Percentiles rank a stretch among this genome's conserved stretches.
These are phyloP conservation scores for Hypsizygus ulmarius DNA, from an alignment of 1,284 basidiomycete species.

Conservation along the genomic window DNA sequence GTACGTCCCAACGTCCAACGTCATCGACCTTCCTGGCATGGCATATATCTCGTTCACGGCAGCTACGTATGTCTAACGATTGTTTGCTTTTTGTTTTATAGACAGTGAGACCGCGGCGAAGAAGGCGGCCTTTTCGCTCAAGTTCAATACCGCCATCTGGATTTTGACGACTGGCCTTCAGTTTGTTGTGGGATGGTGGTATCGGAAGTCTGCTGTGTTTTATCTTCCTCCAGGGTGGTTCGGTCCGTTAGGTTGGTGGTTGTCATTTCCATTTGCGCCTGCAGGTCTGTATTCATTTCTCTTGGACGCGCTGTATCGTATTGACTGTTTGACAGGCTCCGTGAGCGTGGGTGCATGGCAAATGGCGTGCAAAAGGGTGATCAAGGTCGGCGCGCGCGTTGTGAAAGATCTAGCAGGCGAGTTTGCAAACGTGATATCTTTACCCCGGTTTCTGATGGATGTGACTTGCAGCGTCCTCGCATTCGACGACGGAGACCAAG, in stretches of 20 bases:
- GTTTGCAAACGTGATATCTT: background rate
- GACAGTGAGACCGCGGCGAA: constrained; percentile 66
- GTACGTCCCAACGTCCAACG: constrained; percentile 47
- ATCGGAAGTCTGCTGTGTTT: constrained; percentile 84
- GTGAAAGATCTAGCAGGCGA: constrained; percentile 52
- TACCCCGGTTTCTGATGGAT: background rate
- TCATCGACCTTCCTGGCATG: background rate
- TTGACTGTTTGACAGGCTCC: constrained; percentile 51
- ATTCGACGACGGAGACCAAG: constrained; percentile 8
- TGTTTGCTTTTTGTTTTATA: constrained; percentile 30
- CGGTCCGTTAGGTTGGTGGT: constrained; percentile 78
- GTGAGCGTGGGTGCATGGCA: constrained; percentile 91
- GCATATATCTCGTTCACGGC: background rate
- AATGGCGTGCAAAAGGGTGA: constrained; percentile 81
- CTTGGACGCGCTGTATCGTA: background rate
- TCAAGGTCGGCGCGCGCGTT: constrained; percentile 66
- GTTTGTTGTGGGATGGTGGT: constrained; percentile 86
- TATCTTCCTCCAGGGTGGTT: constrained; percentile 89
- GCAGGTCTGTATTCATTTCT: constrained; percentile 42
- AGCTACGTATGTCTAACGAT: background rate
- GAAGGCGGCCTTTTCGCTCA: constrained; percentile 68
- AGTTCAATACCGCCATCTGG: constrained; percentile 79
- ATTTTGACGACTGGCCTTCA: constrained; percentile 81
- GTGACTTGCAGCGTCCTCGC: constrained; percentile 9
- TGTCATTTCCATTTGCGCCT: constrained; percentile 82